Evolutionary conservation across 2,329 filamentous ascomycete species (phyloP), one percentile per base, ranked within the genome.

Genomic region (Ceratocystis harringtonii): DNA sequence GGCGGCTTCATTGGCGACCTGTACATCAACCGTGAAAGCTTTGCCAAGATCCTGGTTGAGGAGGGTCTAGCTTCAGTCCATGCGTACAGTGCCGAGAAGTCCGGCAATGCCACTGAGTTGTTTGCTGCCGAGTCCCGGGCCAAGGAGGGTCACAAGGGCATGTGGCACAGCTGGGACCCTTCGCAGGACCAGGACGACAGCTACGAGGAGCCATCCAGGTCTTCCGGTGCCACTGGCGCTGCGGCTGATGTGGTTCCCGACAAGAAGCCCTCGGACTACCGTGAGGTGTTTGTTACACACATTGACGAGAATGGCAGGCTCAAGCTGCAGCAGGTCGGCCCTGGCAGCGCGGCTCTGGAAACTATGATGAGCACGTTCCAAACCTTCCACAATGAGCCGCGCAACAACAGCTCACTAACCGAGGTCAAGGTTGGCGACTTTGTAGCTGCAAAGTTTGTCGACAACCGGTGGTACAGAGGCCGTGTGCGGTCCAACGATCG

Each of bases 1-100:
- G 94, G 94, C 71, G 94, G 94, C 45, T 99, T 99, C 79, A 97
- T 99, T 70, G 94, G 94, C 65, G 89, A 90, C 15, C 81, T 99
- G 28, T 96, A 91, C 75, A 84, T 99, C 74, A 92, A 91, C 79
- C 89, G 92, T 64, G 92, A 97, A 77, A 97, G 89, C 78, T 95
- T 99, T 73, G 90, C 92, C 72, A 96, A 96, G 79, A 76, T 90
- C 1, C 82, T 99, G 1, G 85, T 99, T 1, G 94, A 97, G 75
- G 94, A 99, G 76, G 94, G 94, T 68, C 81, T 96, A 36, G 92
- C 94, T 17, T 87, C 87, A 22, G 92, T 99, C 17, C 92, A 97
- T 74, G 85, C 87, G 66, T 97, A 96, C 78, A 96, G 92, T 28
- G 94, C 94, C 0, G 92, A 99, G 78, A 95, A 95, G 79, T 88